Evolutionary conservation across 2,329 filamentous ascomycete genomes (phyloP), one percentile per base, ranked within the genome.

Genomic region (Amylocarpus encephaloides): DNA sequence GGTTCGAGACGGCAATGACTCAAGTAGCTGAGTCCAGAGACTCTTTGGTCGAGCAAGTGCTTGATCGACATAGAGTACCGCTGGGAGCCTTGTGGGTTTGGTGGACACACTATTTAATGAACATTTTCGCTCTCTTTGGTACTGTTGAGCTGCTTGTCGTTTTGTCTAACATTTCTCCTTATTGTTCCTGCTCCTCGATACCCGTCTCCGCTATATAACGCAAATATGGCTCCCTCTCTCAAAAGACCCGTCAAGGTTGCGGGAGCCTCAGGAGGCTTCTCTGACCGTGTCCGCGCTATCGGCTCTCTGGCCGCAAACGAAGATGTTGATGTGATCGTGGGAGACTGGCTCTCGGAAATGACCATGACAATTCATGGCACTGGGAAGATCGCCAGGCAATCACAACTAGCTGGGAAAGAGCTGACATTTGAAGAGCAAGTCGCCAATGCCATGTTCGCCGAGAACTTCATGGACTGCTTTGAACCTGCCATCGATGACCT

Each of bases 241-340:
- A 34, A 30, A 45, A 45, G 43, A 45, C 43, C 43, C n/a, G 43
- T 45, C 30, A 45, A 45, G 43, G 29, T 45, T 15, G 43, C 43
- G 9, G 43, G 43, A 13, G 43, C 43, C 29, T 45, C 43, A 13
- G 43, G 43, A 16, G 43, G 43, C 34, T 45, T 45, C 30, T 34
- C 43, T 2, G 43, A 45, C 22, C 29, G 43, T 29, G 43, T 45
- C 18, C 43, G 43, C 7, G 43, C 43, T 3, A 45, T 45, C 5
- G 33, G 29, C 13, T 34, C 29, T 15, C 26, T 45, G 9, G 43
- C 43, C 2, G 43, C 43, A 5, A 40, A 68, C 18, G 74, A 76
- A 26, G 68, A 56, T 46, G 66, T 76, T 6, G 73, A 75, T 51
- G 70, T 75, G 13, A 73, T 76, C 36, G 73, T 71, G 1, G 73